Evolutionary conservation across 1,284 basidiomycete genomes (phyloP), one percentile per base, ranked within the genome.

Genomic region (Ceratobasidium sp.): DNA sequence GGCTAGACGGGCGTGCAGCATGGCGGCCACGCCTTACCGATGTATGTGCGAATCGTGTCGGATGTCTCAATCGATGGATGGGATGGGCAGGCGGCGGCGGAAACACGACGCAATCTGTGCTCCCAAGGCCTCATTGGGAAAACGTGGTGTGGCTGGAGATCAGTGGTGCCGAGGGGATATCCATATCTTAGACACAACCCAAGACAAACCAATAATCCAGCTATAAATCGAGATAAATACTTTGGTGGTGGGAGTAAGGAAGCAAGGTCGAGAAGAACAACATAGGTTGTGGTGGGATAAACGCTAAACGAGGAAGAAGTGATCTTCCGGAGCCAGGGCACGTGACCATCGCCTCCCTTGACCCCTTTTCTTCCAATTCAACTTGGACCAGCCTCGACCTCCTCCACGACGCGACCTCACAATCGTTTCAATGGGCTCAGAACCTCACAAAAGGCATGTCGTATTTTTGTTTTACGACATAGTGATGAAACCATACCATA

Each of bases 1-100:
- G 64, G 64, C 64, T 54, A 16, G 38, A 8, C 35, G 21, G 43
- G 43, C 16, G 35, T 69, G 64, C 64, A 69, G 35, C 64, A 32
- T 69, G 64, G 64, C 64, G 38, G 32, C 52, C 64, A 69, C 64
- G 64, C 64, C 41, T 26, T 43, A 7, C 49, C n/a, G 23, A 35
- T 55, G 13, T 55, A 55, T 35, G 64, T 38, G 32, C 61, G 43
- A 44, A 9, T 44, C 11, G 9, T 57, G 23, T 14, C 52, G 52
- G 41, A 26, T 35, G 52, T 23, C 61, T 64, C 50, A 55, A 69
- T 69, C 64, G 64, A 69, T 69, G 64, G 21, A 23, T n/a, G n/a
- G n/a, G n/a, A n/a, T n/a, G n/a, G n/a, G n/a, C n/a, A 13, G 16
- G 54, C 54, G 54, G 23, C 30, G 44, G 21, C 21, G 21, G 30